Evolutionary conservation across 306 rosid genomes (phyloP).

Genomic region (Macrotyloma uniflorum): DNA sequence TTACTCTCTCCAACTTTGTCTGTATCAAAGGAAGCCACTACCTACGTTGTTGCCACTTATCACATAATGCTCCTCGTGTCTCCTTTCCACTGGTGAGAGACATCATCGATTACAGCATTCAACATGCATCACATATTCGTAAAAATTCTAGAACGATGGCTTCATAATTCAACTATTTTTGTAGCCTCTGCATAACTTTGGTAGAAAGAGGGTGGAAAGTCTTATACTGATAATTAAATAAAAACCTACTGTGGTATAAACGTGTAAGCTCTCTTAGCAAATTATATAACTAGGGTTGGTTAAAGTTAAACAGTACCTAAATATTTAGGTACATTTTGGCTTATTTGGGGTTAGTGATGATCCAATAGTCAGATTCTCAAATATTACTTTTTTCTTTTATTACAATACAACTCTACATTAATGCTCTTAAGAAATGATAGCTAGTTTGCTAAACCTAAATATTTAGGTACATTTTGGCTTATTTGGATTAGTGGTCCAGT

Average conservation of each 20-base stretch:
- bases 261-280: background rate
- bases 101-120: background rate
- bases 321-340: background rate
- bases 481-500: background rate
- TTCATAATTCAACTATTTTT: background rate
- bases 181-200: background rate
- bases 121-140: background rate
- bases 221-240: background rate
- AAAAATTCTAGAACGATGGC: background rate
- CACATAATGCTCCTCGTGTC: constrained; percentile 19
- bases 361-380: background rate
- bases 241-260: background rate
- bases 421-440: background rate
- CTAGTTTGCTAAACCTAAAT: constrained; percentile 11
- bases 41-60: constrained; percentile 56
- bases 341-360: background rate
- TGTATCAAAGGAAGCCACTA: constrained; percentile 50
- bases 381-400: background rate
- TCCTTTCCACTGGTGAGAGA: background rate
- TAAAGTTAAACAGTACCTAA: background rate
- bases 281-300: background rate
- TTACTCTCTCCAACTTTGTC: constrained; percentile 42
- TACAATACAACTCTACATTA: background rate
- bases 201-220: background rate
- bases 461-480: constrained; percentile 14